These are phyloP conservation scores for Crithidia fasciculata DNA, from an alignment of 208 protist genomes.

Conservation along the genomic window DNA sequence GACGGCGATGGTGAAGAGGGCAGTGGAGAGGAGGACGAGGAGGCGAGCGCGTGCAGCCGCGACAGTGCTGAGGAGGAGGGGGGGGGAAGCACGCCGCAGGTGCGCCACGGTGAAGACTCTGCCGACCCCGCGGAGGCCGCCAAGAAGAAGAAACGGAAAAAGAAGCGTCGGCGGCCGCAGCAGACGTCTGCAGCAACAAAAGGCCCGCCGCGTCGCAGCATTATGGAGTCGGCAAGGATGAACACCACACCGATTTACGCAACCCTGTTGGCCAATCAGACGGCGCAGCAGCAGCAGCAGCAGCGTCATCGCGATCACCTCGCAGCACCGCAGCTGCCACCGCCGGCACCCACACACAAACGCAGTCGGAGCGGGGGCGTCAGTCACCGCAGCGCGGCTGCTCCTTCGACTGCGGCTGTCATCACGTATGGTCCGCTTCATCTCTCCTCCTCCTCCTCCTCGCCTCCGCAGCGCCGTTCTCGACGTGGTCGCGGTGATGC, in stretches of 20 bases:
- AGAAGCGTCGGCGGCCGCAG: background rate
- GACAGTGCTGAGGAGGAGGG: background rate
- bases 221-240: constrained; percentile 23
- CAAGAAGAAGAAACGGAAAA: background rate
- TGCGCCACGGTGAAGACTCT: too few relatives aligned
- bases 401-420: too few relatives aligned
- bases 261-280: background rate
- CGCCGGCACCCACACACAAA: background rate
- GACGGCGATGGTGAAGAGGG: background rate
- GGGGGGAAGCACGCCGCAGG: too few relatives aligned
- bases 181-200: background rate
- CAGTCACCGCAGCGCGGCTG: background rate
- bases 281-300: background rate
- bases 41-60: background rate
- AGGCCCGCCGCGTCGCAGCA: constrained; percentile 9
- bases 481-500: background rate
- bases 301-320: too few relatives aligned
- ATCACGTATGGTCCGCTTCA: too few relatives aligned
- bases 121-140: too few relatives aligned
- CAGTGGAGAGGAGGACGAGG: background rate
- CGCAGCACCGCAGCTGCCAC: background rate
- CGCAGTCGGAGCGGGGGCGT: constrained; percentile 10
- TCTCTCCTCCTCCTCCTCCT: too few relatives aligned
- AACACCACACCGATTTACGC: constrained; percentile 20
- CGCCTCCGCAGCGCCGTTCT: background rate